A percentile compares a stretch with the other conserved stretches of the same genome.
Evolutionary conservation across 1,139 yeast species (phyloP).

Genomic region (Candida dubliniensis): DNA sequence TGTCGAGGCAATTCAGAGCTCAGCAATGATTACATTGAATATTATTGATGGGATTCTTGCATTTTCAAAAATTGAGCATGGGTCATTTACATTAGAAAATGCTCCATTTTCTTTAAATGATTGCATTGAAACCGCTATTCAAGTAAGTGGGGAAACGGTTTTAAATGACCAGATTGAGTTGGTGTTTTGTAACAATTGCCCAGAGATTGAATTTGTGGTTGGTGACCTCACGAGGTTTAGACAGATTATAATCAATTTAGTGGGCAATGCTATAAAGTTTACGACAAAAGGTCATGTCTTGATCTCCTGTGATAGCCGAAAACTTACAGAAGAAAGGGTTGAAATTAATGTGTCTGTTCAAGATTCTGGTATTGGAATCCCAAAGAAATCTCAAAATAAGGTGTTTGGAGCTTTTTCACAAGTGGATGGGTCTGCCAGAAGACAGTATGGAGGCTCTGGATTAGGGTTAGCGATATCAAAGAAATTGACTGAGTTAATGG

Average conservation of each 20-base stretch:
- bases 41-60: slow-evolving; percentile 60
- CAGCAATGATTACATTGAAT: slow-evolving; percentile 54
- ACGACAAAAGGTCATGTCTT: slow-evolving; percentile 49
- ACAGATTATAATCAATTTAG: slow-evolving; percentile 54
- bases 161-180: slow-evolving; percentile 47
- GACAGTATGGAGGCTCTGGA: slow-evolving; percentile 63
- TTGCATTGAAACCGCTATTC: slow-evolving; percentile 54
- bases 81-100: slow-evolving; percentile 47
- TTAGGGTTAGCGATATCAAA: slow-evolving; percentile 61
- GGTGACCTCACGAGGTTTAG: slow-evolving; percentile 56
- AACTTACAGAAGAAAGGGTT: slow-evolving; percentile 33
- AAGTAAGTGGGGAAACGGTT: slow-evolving; percentile 54
- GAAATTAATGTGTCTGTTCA: slow-evolving; percentile 45
- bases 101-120: slow-evolving; percentile 52
- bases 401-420: slow-evolving; percentile 62
- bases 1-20: slow-evolving; percentile 53
- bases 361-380: slow-evolving; percentile 67
- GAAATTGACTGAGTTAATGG: slow-evolving; percentile 59
- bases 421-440: slow-evolving; percentile 58
- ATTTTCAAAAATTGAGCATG: slow-evolving; percentile 58
- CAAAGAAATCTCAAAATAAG: slow-evolving; percentile 45
- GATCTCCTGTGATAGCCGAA: slow-evolving; percentile 36
- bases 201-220: slow-evolving; percentile 39
- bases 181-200: slow-evolving; percentile 47
- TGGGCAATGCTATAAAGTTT: slow-evolving; percentile 60